Conservation (phyloP, 768 basidiomycete species). For the Lactifluus pinguis region DNA sequence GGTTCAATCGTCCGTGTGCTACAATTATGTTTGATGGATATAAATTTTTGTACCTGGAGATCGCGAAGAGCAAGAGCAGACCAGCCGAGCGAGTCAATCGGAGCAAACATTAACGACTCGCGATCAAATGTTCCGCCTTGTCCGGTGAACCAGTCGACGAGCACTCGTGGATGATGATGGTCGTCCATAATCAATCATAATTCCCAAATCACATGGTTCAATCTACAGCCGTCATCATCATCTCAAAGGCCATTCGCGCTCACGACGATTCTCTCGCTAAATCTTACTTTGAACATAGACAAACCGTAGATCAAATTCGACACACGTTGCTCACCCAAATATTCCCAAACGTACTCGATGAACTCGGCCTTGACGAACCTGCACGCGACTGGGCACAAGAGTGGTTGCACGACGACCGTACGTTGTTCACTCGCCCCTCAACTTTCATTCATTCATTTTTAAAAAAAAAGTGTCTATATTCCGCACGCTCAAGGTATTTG, state of each 20-base stretch:
- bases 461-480: constrained; percentile 24
- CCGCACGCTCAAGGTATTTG: constrained; percentile 41
- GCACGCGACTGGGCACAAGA: constrained; percentile 44
- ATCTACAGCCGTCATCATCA: not conserved
- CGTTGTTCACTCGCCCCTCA: constrained; percentile 21
- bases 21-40: too few species aligned
- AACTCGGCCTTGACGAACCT: constrained; percentile 41
- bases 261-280: constrained; percentile 39
- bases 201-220: too few species aligned
- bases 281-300: constrained; percentile 42
- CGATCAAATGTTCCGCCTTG: constrained; percentile 42
- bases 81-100: constrained; percentile 45
- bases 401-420: constrained; percentile 63
- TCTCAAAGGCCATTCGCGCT: constrained; percentile 6
- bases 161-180: too few species aligned
- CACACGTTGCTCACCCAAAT: constrained; percentile 45
- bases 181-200: not conserved
- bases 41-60: constrained; percentile 48
- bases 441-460: not conserved
- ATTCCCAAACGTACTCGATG: constrained; percentile 50
- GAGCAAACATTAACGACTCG: constrained; percentile 25
- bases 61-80: constrained; percentile 63
- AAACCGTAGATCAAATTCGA: constrained; percentile 41
- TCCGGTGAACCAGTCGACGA: constrained; percentile 47
- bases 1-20: constrained; percentile 7